A percentile compares a stretch with the other conserved stretches of the same genome.
phyloP scores from a whole-genome alignment of 768 basidiomycete genomes.

The Tricholoma bakamatsutake region DNA sequence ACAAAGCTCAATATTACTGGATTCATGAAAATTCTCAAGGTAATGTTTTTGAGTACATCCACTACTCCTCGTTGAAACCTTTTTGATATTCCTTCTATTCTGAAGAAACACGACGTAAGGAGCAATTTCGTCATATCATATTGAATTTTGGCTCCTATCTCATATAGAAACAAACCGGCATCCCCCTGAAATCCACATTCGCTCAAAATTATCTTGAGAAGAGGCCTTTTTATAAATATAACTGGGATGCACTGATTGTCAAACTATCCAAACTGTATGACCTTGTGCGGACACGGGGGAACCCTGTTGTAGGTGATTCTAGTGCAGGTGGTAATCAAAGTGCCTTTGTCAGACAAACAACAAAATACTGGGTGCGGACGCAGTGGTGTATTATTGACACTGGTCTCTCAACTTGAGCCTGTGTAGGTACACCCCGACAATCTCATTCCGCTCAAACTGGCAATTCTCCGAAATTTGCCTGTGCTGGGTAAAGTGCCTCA shows the following conservation, averaged over 20 bases:
- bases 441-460: constrained; percentile 86
- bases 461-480: constrained; percentile 87
- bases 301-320: constrained; percentile 90
- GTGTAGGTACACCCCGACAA: constrained; percentile 84
- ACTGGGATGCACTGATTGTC: constrained; percentile 93
- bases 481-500: constrained; percentile 63
- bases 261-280: constrained; percentile 94
- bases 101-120: constrained; percentile 86
- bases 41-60: constrained; percentile 20
- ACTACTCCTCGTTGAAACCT: neutral
- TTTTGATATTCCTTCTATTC: neutral
- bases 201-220: constrained; percentile 89
- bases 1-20: constrained; percentile 98
- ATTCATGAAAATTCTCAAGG: constrained; percentile 98
- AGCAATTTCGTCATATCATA: neutral
- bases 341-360: constrained; percentile 97
- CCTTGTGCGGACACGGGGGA: constrained; percentile 90
- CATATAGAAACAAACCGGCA: constrained; percentile 84
- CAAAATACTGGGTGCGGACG: constrained; percentile 87
- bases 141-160: constrained; percentile 3
- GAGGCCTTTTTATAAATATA: constrained; percentile 94
- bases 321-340: constrained; percentile 94
- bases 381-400: constrained; percentile 9
- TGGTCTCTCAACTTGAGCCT: neutral
- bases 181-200: constrained; percentile 80